These are phyloP conservation scores for Metschnikowia lochheadii DNA, from an alignment of 805 yeast species.

Conservation along the genomic window DNA sequence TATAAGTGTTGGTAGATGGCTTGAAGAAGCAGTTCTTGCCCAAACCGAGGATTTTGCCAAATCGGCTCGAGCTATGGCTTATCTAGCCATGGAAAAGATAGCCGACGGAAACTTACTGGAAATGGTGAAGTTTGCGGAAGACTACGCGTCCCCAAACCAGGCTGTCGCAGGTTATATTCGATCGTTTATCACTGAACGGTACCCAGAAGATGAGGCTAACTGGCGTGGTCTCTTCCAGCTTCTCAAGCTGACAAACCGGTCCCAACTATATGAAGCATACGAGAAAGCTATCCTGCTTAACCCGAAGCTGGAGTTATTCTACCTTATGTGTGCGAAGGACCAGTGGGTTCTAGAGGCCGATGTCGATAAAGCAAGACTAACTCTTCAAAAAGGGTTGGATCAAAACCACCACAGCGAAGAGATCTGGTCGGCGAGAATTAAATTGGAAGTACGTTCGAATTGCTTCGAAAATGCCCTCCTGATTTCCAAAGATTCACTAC, in stretches of 20 bases:
- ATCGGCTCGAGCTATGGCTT: constrained; percentile 54
- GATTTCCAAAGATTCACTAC: constrained; percentile 19
- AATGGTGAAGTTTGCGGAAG: constrained; percentile 30
- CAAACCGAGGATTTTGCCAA: constrained; percentile 43
- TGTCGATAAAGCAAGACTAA: constrained; percentile 46
- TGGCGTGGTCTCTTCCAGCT: constrained; percentile 49
- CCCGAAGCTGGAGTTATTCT: constrained; percentile 48
- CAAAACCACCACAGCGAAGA: constrained; percentile 45
- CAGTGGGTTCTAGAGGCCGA: constrained; percentile 50
- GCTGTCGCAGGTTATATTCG: constrained; percentile 41
- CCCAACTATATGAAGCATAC: constrained; percentile 34
- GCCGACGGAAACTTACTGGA: constrained; percentile 15
- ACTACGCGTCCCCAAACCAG: constrained; percentile 27
- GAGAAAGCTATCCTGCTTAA: constrained; percentile 50
- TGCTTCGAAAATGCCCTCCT: constrained; percentile 38
- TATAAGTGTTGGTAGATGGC: constrained; percentile 45
- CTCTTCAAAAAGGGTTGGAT: constrained; percentile 47
- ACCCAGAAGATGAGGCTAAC: constrained; percentile 42
- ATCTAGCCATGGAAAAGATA: constrained; percentile 33
- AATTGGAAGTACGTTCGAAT: constrained; percentile 49
- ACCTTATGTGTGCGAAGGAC: constrained; percentile 72
- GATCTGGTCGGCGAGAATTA: constrained; percentile 69
- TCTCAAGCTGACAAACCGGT: constrained; percentile 20
- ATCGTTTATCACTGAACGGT: constrained; percentile 40
- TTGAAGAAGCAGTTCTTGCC: constrained; percentile 49